Conservation (phyloP, 805 yeast genomes). For the Nakazawaea sp. region DNA sequence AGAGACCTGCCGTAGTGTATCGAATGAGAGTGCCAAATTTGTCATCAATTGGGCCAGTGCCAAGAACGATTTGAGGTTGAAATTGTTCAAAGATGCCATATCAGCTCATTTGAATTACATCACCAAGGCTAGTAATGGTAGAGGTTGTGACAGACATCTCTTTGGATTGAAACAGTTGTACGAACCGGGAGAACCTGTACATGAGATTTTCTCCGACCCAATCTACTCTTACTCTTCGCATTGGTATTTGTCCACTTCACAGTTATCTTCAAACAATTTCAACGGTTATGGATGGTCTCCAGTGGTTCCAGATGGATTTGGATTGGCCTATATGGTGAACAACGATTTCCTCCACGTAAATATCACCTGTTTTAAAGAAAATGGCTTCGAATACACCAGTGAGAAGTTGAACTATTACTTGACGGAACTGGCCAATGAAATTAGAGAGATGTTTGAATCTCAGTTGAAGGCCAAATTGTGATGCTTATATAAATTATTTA, state of each 20-base stretch:
- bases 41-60: slow-evolving; percentile 64
- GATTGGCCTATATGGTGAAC: slow-evolving; percentile 90
- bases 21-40: slow-evolving; percentile 61
- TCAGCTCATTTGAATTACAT: slow-evolving; percentile 70
- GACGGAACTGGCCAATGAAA: slow-evolving; percentile 73
- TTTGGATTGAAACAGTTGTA: slow-evolving; percentile 79
- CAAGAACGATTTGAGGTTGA: slow-evolving; percentile 48
- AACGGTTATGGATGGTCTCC: slow-evolving; percentile 96
- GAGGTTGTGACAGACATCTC: slow-evolving; percentile 90
- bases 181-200: slow-evolving; percentile 49
- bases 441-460: slow-evolving; percentile 52
- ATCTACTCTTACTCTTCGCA: slow-evolving; percentile 67
- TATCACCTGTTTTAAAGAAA: slow-evolving; percentile 65
- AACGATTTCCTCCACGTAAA: slow-evolving; percentile 81
- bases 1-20: slow-evolving; percentile 85
- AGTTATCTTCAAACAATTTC: slow-evolving; percentile 75
- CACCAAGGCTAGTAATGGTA: slow-evolving; percentile 73
- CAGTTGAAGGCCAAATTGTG: slow-evolving; percentile 8
- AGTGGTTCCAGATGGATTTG: slow-evolving; percentile 90
- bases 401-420: slow-evolving; percentile 60
- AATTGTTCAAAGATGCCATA: slow-evolving; percentile 65
- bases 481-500: background rate
- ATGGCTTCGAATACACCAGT: slow-evolving; percentile 48
- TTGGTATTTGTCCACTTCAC: slow-evolving; percentile 89
- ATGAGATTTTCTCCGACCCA: slow-evolving; percentile 70